Conservation (phyloP, 306 rosid genomes). For the Fragaria ananassa region DNA sequence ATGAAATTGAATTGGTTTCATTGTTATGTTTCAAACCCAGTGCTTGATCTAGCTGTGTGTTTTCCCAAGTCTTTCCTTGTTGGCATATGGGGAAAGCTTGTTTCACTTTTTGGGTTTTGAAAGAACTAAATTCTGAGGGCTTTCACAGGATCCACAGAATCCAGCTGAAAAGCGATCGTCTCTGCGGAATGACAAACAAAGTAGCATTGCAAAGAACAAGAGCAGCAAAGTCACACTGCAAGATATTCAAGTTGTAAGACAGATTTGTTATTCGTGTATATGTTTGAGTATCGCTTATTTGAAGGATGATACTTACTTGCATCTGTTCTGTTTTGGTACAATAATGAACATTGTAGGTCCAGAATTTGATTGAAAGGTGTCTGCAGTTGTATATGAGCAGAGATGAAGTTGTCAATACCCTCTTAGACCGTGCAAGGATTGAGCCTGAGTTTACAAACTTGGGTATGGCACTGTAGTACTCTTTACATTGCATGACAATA, state of each 20-base stretch:
- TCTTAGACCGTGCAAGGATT: conserved; percentile 13
- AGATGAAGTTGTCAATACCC: conserved; percentile 8
- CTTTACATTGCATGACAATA: conserved; percentile 3
- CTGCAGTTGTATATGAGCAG: conserved; percentile 15
- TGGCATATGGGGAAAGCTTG: neutral
- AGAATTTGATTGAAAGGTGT: conserved; percentile 28
- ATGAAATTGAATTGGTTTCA: neutral
- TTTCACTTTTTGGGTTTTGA: neutral
- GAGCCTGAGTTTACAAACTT: conserved; percentile 18
- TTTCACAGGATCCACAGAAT: conserved; percentile 11
- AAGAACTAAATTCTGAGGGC: neutral
- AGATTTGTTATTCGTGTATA: neutral
- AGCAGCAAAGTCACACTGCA: conserved; percentile 7
- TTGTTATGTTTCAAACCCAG: neutral
- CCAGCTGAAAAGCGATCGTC: neutral
- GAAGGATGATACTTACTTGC: neutral
- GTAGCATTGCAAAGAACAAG: neutral
- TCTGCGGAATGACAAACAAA: neutral
- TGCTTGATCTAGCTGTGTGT: neutral
- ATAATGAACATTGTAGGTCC: conserved; percentile 14
- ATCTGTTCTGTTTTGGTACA: neutral
- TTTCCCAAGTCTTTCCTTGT: neutral
- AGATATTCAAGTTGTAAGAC: conserved; percentile 20
- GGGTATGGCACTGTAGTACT: conserved; percentile 10
- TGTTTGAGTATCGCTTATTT: conserved; percentile 9